Evolutionary conservation across 768 basidiomycete genomes (phyloP).

Genomic region (Zangia roseola): DNA sequence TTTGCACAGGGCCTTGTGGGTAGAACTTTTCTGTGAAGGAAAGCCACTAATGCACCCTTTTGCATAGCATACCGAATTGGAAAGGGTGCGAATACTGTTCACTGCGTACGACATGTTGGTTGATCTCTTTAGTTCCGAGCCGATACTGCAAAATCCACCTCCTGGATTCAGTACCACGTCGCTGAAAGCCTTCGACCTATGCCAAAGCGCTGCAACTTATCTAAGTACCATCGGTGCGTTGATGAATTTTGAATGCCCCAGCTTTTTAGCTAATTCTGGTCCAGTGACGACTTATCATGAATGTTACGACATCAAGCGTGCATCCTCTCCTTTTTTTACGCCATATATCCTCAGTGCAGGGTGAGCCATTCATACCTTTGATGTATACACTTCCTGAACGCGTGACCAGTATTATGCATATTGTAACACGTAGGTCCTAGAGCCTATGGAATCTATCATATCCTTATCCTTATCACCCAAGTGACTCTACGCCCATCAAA

Average conservation of each 20-base stretch:
- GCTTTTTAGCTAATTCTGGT: constrained; percentile 7
- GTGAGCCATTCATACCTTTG: constrained; percentile 41
- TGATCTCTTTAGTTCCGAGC: constrained; percentile 38
- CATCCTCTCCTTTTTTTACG: constrained; percentile 64
- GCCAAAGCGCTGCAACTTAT: constrained; percentile 71
- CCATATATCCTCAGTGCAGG: constrained; percentile 70
- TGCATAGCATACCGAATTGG: constrained; percentile 67
- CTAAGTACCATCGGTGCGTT: constrained; percentile 62
- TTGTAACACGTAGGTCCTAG: constrained; percentile 57
- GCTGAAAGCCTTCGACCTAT: constrained; percentile 70
- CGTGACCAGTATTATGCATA: constrained; percentile 68
- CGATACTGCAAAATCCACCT: constrained; percentile 42
- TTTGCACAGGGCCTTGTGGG: constrained; percentile 79
- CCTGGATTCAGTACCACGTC: constrained; percentile 42
- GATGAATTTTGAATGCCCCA: background rate
- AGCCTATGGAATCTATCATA: background rate
- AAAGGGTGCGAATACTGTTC: constrained; percentile 44
- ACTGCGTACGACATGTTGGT: background rate
- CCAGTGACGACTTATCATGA: constrained; percentile 57
- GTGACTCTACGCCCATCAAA: constrained; percentile 72
- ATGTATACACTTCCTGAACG: background rate
- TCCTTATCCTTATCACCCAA: constrained; percentile 30
- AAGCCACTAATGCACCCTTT: constrained; percentile 9
- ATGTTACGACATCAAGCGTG: constrained; percentile 56
- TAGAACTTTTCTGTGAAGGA: constrained; percentile 14